Evolutionary conservation across 805 yeast species (phyloP).

Genomic region (Isabelozyma gotoi): DNA sequence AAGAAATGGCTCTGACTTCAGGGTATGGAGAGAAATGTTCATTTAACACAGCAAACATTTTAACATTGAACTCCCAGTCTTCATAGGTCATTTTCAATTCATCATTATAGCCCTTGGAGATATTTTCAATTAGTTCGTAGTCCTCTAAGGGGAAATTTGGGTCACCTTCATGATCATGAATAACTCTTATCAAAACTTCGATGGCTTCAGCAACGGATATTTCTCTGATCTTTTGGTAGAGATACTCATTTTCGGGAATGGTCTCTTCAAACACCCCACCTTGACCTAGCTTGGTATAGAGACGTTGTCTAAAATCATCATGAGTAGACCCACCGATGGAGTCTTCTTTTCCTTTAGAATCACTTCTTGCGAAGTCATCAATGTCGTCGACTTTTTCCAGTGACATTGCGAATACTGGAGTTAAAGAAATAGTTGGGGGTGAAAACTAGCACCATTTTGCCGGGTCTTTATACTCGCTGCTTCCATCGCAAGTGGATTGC

Average conservation of each 20-base stretch:
- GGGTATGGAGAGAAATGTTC: constrained; percentile 57
- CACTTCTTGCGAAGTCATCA: too few species aligned
- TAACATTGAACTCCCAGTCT: constrained; percentile 32
- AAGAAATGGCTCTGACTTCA: constrained; percentile 66
- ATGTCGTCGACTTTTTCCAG: too few species aligned
- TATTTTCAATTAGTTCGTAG: constrained; percentile 19
- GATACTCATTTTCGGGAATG: constrained; percentile 7
- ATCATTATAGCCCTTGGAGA: constrained; percentile 2
- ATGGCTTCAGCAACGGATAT: constrained; percentile 21
- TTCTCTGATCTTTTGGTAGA: constrained; percentile 22
- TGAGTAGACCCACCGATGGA: too few species aligned
- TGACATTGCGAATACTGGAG: too few species aligned
- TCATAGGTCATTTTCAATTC: constrained; percentile 1
- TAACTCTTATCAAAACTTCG: constrained; percentile 24
- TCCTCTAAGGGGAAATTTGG: constrained; percentile 32
- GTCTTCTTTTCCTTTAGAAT: too few species aligned
- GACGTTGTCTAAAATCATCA: constrained; percentile 4
- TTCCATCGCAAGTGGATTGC: too few species aligned
- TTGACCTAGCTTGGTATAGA: constrained; percentile 8
- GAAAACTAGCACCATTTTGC: too few species aligned
- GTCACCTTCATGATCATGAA: constrained; percentile 29
- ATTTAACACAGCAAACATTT: constrained; percentile 43
- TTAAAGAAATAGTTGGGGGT: too few species aligned
- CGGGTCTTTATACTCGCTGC: too few species aligned
- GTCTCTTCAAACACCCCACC: constrained; percentile 1